Evolutionary conservation across 345 rosid species (phyloP), one percentile per base, ranked within the genome.

Genomic region (Eutrema yunnanense): DNA sequence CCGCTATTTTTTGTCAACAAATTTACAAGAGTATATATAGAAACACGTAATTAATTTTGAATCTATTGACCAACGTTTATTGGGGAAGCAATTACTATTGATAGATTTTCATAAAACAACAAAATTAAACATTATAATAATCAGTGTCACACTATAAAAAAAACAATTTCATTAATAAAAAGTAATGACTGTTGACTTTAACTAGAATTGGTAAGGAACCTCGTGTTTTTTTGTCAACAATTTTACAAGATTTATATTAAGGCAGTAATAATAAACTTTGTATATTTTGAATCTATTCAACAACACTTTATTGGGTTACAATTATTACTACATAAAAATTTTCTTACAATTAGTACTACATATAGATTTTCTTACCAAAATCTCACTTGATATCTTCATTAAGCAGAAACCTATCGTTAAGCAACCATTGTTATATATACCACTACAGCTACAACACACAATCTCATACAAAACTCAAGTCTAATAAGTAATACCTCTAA

Each of bases 391-490:
- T 37, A 41, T 49, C n/a, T 11, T 22, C 36, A 34, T 12, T 22
- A 12, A 37, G 32, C 57, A 69, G 34, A 22, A 34, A 9, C 27
- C 53, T 30, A 42, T 22, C 26, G 3, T 41, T 32, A 9, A 62
- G 22, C 36, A 41, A 32, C 14, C n/a, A 50, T 49, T 19, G 34
- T 19, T 71, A 62, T 72, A 61, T 61, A 52, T 51, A 72, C 22
- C 12, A 52, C 4, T 54, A 62, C 37, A 33, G 14, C 6, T 12
- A 34, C n/a, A 64, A 26, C 13, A 14, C 56, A 63, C 30, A 63
- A 27, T n/a, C 44, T 73, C 64, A 54, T 36, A 9, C 14, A 44
- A 34, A 62, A 12, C 47, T 72, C 56, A 72, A 53, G 22, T 62
- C 59, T 61, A 27, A 49, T 33, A 61, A 22, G 26, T 22, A 22